Evolutionary conservation across 257 asterid genomes (phyloP), one percentile per base, ranked within the genome.

Genomic region (Leptodermis oblonga): DNA sequence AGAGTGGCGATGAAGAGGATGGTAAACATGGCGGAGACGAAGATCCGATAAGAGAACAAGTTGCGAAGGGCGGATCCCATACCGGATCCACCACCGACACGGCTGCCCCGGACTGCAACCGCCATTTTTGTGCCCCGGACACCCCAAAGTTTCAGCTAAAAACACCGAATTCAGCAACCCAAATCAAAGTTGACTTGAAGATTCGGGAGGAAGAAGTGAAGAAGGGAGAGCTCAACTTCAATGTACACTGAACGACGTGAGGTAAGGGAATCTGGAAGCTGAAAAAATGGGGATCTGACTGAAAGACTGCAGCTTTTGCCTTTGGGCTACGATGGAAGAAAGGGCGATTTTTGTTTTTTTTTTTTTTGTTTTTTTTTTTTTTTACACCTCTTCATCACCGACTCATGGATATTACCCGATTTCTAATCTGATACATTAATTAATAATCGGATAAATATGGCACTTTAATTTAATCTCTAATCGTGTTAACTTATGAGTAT

Each of bases 21-120:
- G 33, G 95, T 84, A 76, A 94, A 85, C 92, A 91, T 72, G 70
- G 97, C 96, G 77, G 99, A 93, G 49, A 87, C 79, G 70, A 93
- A 93, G 90, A 90, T 83, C 87, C 97, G 92, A 74, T 90, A 90
- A 81, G 89, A 83, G 89, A 90, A 90, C 80, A 90, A 78, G 86
- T 84, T 90, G 42, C 94, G 86, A 55, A 88, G 51, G 48, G 84
- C 68, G 76, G 92, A 88, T 90, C 97, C 99, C 71, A 86, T 83
- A 42, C 91, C 91, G 67, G 92, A 84, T 83, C 90, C 92, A 41
- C 72, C 77, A 7, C 77, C 77, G 31, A 67, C 67, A 77, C 96
- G 93, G 73, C 84, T 84, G 43, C 91, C 87, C 62, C 99, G 91
- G 76, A 80, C 92, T 66, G 95, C 95, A 77, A 93, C 93, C 80